Evolutionary conservation across 2,329 filamentous ascomycete genomes (phyloP).

Genomic region (Mycocentrospora acerina): DNA sequence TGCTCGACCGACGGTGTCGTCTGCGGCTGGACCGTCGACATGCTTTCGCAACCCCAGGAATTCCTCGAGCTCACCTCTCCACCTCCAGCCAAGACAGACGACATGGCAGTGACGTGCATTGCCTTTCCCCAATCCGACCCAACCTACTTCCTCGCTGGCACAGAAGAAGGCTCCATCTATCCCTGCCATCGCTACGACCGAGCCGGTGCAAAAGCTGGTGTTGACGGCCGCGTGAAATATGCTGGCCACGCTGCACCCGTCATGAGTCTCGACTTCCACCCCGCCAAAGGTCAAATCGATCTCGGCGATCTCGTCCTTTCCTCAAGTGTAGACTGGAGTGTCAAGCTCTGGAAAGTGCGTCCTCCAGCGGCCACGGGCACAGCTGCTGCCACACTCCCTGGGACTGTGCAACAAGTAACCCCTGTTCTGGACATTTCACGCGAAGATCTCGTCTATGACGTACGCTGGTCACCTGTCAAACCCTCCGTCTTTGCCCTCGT

Average conservation of each 20-base stretch:
- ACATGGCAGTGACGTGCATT: slow-evolving; percentile 91
- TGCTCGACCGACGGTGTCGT: slow-evolving; percentile 96
- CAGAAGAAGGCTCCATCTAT: slow-evolving; percentile 94
- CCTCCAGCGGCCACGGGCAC: slow-evolving; percentile 68
- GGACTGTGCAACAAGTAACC: slow-evolving; percentile 54
- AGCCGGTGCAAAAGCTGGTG: slow-evolving; percentile 92
- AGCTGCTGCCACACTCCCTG: slow-evolving; percentile 44
- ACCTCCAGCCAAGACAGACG: slow-evolving; percentile 78
- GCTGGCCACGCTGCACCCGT: slow-evolving; percentile 89
- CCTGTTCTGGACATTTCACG: slow-evolving; percentile 88
- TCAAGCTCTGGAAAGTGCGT: slow-evolving; percentile 94
- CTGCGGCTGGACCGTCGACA: slow-evolving; percentile 96
- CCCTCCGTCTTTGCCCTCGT: slow-evolving; percentile 94
- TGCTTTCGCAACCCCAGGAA: slow-evolving; percentile 95
- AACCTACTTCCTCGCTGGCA: slow-evolving; percentile 95
- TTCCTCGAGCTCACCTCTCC: slow-evolving; percentile 85
- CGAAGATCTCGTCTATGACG: slow-evolving; percentile 96
- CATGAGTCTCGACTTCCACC: slow-evolving; percentile 95
- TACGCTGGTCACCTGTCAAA: slow-evolving; percentile 90
- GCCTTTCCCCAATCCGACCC: slow-evolving; percentile 93
- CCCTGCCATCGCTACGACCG: slow-evolving; percentile 97
- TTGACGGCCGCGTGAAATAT: slow-evolving; percentile 86
- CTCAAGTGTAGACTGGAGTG: slow-evolving; percentile 94
- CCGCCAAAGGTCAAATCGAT: slow-evolving; percentile 86
- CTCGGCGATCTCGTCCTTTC: slow-evolving; percentile 90